Evolutionary conservation across 2,329 filamentous ascomycete genomes (phyloP).

Genomic region (Leptodontidium sp.): DNA sequence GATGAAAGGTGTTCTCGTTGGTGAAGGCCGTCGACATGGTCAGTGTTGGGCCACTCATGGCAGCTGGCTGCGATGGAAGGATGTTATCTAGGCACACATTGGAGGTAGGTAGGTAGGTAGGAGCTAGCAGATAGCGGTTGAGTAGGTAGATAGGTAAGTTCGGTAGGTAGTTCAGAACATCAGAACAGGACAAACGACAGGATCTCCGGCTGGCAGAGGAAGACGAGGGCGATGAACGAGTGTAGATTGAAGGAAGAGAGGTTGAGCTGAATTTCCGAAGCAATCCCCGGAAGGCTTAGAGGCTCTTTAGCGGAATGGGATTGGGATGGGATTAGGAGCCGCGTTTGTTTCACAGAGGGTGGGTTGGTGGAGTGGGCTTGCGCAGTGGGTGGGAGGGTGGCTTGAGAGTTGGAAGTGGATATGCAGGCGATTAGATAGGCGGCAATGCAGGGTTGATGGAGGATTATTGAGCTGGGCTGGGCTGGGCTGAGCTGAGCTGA

Average conservation of each 20-base stretch:
- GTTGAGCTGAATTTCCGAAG: conserved; percentile 14
- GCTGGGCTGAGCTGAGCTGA: too few species aligned
- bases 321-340: conserved; percentile 15
- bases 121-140: conserved; percentile 8
- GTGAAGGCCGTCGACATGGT: conserved; percentile 45
- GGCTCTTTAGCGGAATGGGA: conserved; percentile 10
- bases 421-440: conserved; percentile 14
- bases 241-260: background rate
- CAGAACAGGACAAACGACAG: conserved; percentile 38
- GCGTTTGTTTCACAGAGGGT: conserved; percentile 31
- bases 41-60: conserved; percentile 44
- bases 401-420: conserved; percentile 20
- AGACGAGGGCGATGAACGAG: conserved; percentile 19
- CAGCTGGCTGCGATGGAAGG: conserved; percentile 36
- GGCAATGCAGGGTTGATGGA: background rate
- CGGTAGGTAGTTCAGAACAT: conserved; percentile 2
- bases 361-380: conserved; percentile 18
- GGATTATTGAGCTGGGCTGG: too few species aligned
- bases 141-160: too few species aligned
- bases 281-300: conserved; percentile 13
- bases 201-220: conserved; percentile 27
- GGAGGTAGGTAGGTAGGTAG: conserved; percentile 19
- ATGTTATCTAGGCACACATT: conserved; percentile 39
- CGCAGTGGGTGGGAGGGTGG: background rate
- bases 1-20: conserved; percentile 41